A percentile compares a stretch with the other conserved stretches of the same genome.
Evolutionary conservation across 2,329 filamentous ascomycete species (phyloP).

Genomic region (Arthrocladium fulminans): DNA sequence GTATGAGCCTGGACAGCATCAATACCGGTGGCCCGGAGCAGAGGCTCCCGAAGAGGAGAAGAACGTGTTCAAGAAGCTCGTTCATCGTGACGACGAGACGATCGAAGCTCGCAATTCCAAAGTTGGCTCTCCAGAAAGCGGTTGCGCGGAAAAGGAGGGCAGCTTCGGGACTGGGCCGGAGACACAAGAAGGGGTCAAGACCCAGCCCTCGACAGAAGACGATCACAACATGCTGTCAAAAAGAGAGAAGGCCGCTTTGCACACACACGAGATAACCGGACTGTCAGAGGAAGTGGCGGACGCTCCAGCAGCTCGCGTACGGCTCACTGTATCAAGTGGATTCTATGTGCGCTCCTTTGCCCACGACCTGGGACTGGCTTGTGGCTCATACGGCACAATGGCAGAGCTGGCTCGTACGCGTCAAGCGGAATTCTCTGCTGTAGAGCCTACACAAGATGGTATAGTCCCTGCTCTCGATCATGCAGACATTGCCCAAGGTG

Average conservation of each 20-base stretch:
- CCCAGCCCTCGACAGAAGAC: not conserved
- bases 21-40: constrained; percentile 67
- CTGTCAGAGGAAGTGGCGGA: constrained; percentile 15
- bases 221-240: constrained; percentile 14
- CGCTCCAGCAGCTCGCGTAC: constrained; percentile 67
- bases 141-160: not conserved
- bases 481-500: constrained; percentile 63
- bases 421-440: constrained; percentile 61
- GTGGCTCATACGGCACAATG: constrained; percentile 80
- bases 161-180: constrained; percentile 15
- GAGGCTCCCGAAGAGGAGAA: constrained; percentile 70
- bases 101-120: not conserved
- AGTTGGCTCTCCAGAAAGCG: not conserved
- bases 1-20: constrained; percentile 69
- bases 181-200: constrained; percentile 24
- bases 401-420: constrained; percentile 68
- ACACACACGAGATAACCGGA: constrained; percentile 19
- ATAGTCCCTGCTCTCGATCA: constrained; percentile 62
- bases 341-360: constrained; percentile 95
- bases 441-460: constrained; percentile 27
- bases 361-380: constrained; percentile 77
- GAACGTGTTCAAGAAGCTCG: constrained; percentile 61
- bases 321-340: constrained; percentile 87
- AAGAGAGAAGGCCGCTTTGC: constrained; percentile 21
- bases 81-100: constrained; percentile 25